Base-by-base conservation (phyloP, 2,329 filamentous ascomycete species). In the Ceratocystis cubensis region DNA sequence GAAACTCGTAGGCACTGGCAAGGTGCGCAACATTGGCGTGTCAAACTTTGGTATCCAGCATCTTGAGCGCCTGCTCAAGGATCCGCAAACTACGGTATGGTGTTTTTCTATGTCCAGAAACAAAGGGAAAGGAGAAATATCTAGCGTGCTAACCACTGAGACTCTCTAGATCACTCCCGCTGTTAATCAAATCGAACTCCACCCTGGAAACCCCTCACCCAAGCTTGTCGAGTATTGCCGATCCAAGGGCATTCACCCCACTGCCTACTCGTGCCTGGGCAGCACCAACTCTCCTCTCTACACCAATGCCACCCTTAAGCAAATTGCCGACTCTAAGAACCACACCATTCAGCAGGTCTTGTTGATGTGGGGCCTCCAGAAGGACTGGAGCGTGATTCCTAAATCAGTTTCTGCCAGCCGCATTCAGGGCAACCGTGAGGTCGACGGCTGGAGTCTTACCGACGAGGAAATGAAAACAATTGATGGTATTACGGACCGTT, bases 1-100 rank as follows among this genome's bases (percentile, higher is more conserved):
- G 77, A 88, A 87, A 79, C 79, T 90, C 61, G 77, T 84, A 28
- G 82, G 76, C 10, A 84, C 82, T 57, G 86, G 86, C 74, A 89
- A 90, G 76, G 88, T 88, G 64, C 83, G 81, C 76, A 90, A 89
- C 79, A 91, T 93, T 74, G 89, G 89, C 71, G 88, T 94, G 67
- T 91, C 88, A 75, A 95, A 95, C 81, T 94, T 95, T 75, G 87
- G 82, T 70, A 89, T 92, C 74, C 84, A 79, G 75, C 89, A 94
- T 76, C 79, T 94, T 46, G 88, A 93, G 80, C 88, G 84, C 75
- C 81, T 94, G 67, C 79, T 94, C 69, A 84, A 81, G 71, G 82
- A 88, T 71, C 81, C 83, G 10, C 80, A 79, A 70, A 83, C 80
- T 77, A 86, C 61, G 15, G 64, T 67, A 65, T 28, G 66, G 56